Evolutionary conservation across 2,329 filamentous ascomycete species (phyloP), one percentile per base, ranked within the genome.

Genomic region (Tympanopsis confertula): DNA sequence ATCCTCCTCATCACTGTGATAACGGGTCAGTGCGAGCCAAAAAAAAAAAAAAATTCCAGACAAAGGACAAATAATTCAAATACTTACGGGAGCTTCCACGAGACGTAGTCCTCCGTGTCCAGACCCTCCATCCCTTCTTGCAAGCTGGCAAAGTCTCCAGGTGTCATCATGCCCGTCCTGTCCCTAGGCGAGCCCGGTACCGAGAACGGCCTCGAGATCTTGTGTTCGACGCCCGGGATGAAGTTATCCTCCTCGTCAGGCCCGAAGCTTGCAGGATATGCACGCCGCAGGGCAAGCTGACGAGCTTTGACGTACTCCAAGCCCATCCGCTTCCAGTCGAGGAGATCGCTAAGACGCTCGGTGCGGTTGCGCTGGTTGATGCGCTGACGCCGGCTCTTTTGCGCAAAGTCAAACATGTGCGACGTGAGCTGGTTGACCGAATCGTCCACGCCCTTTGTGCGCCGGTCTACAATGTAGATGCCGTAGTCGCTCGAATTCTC

Each of bases 251-350:
- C 86, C 41, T 86, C 82, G 38, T 78, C 74, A 32, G 69, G 70
- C 35, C 75, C 71, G 57, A 94, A 98, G 3, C 86, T 89, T 38
- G 72, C 70, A 36, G 91, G 89, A 59, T 96, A 98, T 15, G 91
- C 91, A 59, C 91, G 76, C 51, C 91, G 74, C 45, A 98, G 68
- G 18, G 91, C 91, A 52, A 98, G 63, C 59, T 96, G 91, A 36
- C 91, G 78, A 22, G 91, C 91, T 69, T 96, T 98, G 63, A 95
- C 86, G 55, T 98, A 98, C 63, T 98, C 91, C 80, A 96, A 82
- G 17, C 91, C 91, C 91, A 98, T 98, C 36, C 91, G 76, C 73
- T 96, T 96, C 91, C 91, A 98, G 63, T 98, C 91, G 29, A 98
- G 71, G 42, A 98, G 69, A 56, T 98, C 91, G 53, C 87, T 94